Percentiles rank a stretch among this genome's conserved stretches.
Evolutionary conservation across 192 early-diverging fungal species (phyloP).

Genomic region (Gaertneriomyces semiglobifer): DNA sequence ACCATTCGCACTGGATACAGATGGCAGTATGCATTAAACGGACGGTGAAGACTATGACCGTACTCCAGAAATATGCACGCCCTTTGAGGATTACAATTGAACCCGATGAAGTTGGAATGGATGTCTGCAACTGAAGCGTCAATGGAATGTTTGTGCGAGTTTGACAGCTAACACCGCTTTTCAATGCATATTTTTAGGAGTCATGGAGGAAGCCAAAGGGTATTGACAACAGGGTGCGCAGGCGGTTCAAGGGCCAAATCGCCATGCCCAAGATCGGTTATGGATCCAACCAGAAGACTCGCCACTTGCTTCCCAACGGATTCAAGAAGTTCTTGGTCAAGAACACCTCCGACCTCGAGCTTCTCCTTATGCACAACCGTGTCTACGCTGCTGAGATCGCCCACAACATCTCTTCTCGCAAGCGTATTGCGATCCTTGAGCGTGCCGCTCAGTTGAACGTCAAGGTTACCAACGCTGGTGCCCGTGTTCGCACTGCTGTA

Average conservation of each 20-base stretch:
- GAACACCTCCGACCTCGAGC: constrained; percentile 89
- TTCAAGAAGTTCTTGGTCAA: constrained; percentile 98
- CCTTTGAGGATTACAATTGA: too few relatives aligned
- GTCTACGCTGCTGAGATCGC: constrained; percentile 98
- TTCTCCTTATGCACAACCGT: constrained; percentile 99
- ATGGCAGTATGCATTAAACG: too few relatives aligned
- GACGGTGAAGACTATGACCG: too few relatives aligned
- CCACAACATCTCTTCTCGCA: constrained; percentile 93
- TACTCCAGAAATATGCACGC: too few relatives aligned
- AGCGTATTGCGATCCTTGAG: constrained; percentile 88
- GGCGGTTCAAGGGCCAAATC: constrained; percentile 96
- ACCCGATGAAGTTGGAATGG: too few relatives aligned
- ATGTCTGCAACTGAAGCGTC: too few relatives aligned
- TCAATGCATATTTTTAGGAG: constrained; percentile 45
- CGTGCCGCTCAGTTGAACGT: constrained; percentile 94
- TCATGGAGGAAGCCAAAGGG: constrained; percentile 99
- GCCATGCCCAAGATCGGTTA: constrained; percentile 99
- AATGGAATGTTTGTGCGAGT: too few relatives aligned
- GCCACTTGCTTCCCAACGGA: constrained; percentile 94
- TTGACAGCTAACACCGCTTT: too few relatives aligned
- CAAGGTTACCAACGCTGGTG: constrained; percentile 92
- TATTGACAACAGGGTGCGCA: constrained; percentile 98
- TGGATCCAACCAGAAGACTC: constrained; percentile 94
- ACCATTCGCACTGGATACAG: too few relatives aligned
- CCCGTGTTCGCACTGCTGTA: constrained; percentile 61